These are phyloP conservation scores for Leccinellum rugosiceps DNA, from an alignment of 768 basidiomycete genomes.

Conservation along the genomic window DNA sequence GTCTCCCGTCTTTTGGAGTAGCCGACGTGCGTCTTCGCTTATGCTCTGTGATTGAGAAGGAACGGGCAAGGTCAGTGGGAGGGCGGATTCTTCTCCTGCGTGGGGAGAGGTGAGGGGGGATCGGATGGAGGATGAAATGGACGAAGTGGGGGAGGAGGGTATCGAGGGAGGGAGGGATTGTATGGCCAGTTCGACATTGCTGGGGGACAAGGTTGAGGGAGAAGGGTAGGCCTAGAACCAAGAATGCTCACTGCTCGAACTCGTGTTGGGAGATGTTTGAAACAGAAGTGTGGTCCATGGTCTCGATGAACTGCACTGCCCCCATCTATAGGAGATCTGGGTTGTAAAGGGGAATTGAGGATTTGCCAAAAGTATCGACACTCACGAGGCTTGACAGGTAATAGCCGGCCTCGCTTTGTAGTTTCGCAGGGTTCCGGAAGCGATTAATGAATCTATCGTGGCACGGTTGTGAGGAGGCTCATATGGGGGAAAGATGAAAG, in stretches of 20 bases:
- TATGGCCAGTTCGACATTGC: conserved; percentile 62
- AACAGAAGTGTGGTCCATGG: conserved; percentile 92
- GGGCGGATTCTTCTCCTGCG: conserved; percentile 87
- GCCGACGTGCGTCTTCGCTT: conserved; percentile 71
- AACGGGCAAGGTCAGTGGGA: conserved; percentile 65
- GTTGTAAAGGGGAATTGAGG: conserved; percentile 2
- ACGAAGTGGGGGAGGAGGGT: conserved; percentile 32
- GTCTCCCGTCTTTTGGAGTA: conserved; percentile 89
- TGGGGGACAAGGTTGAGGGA: conserved; percentile 16
- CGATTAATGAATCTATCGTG: conserved; percentile 83
- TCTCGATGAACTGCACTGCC: conserved; percentile 95
- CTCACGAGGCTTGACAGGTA: conserved; percentile 92
- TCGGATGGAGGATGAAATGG: conserved; percentile 35
- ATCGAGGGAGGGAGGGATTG: conserved; percentile 39
- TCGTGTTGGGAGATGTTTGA: conserved; percentile 94
- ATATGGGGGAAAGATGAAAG: neutral
- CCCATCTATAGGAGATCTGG: conserved; percentile 62
- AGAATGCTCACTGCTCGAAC: conserved; percentile 66
- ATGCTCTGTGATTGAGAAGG: conserved; percentile 32
- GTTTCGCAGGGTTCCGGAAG: conserved; percentile 83
- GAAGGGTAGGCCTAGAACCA: neutral
- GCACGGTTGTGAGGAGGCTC: neutral
- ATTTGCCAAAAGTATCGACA: neutral
- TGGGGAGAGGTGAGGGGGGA: conserved; percentile 43
- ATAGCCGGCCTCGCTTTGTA: conserved; percentile 95